phyloP scores from a whole-genome alignment of 2,329 filamentous ascomycete genomes.

The Thelonectria rubi region DNA sequence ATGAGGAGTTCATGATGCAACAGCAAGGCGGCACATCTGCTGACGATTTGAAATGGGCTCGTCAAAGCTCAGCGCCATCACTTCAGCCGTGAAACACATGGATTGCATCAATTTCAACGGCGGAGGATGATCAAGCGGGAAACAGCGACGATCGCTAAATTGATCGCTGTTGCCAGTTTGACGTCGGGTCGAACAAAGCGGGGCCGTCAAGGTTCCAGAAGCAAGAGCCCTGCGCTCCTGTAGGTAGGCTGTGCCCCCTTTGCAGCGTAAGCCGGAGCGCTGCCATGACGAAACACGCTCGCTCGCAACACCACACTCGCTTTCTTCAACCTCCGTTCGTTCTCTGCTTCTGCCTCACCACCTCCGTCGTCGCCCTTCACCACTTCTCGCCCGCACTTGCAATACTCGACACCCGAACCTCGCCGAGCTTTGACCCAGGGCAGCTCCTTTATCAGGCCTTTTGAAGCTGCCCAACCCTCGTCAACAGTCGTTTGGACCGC shows the following conservation, averaged over 20 bases:
- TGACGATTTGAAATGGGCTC: no score
- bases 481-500: constrained; percentile 25
- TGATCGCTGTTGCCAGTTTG: constrained; percentile 12
- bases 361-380: constrained; percentile 5
- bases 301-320: constrained; percentile 9
- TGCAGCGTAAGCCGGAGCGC: constrained; percentile 35
- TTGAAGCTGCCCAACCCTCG: constrained; percentile 28
- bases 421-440: constrained; percentile 1
- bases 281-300: constrained; percentile 42
- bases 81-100: no score
- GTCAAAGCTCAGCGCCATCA: no score
- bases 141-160: neutral
- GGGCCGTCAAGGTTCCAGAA: constrained; percentile 31
- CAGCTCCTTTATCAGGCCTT: constrained; percentile 14
- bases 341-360: constrained; percentile 6
- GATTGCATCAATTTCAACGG: no score
- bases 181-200: constrained; percentile 30
- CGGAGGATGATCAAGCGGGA: no score
- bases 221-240: constrained; percentile 22
- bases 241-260: constrained; percentile 38
- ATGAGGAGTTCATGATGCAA: no score
- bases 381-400: neutral
- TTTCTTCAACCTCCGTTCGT: constrained; percentile 17
- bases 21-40: no score
- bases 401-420: neutral